Conservation (phyloP, 805 yeast species). For the Candida coleopterorum region DNA sequence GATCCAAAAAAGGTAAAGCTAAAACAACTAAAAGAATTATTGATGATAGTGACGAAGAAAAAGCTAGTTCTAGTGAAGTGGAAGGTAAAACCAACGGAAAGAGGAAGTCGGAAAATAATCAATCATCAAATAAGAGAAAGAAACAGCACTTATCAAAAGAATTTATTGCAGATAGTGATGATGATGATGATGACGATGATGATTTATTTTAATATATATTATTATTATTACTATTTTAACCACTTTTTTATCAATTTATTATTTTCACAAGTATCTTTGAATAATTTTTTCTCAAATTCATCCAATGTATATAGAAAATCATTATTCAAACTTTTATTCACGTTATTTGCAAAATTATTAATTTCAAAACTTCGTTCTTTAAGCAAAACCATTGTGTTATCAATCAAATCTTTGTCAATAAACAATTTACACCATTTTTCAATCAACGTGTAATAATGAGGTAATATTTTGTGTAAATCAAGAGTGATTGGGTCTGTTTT, state of each 20-base stretch:
- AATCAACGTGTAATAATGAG: slow-evolving; percentile 66
- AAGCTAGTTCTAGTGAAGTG: slow-evolving; percentile 16
- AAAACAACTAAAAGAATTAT: slow-evolving; percentile 27
- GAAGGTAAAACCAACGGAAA: slow-evolving; percentile 11
- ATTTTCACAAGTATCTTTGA: slow-evolving; percentile 49
- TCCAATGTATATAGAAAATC: slow-evolving; percentile 65
- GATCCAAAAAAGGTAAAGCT: slow-evolving; percentile 23
- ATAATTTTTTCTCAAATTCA: slow-evolving; percentile 65
- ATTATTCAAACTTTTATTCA: slow-evolving; percentile 43
- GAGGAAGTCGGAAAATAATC: slow-evolving; percentile 7
- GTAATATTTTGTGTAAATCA: slow-evolving; percentile 61
- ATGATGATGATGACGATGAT: slow-evolving; percentile 23
- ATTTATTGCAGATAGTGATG: slow-evolving; percentile 43
- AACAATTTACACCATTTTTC: slow-evolving; percentile 76
- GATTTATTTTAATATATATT: slow-evolving; percentile 10
- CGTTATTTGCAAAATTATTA: slow-evolving; percentile 61
- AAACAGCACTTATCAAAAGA: slow-evolving; percentile 26
- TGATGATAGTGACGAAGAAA: slow-evolving; percentile 30
- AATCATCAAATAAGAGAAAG: slow-evolving; percentile 15
- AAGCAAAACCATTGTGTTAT: slow-evolving; percentile 45
- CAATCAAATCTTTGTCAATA: slow-evolving; percentile 57
- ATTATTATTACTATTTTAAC: slow-evolving; percentile 18
- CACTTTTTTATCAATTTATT: slow-evolving; percentile 34
- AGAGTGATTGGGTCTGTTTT: slow-evolving; percentile 63
- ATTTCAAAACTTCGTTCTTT: slow-evolving; percentile 65